Evolutionary conservation across 805 yeast species (phyloP), one percentile per base, ranked within the genome.

Genomic region (Wickerhamomyces silvicola): DNA sequence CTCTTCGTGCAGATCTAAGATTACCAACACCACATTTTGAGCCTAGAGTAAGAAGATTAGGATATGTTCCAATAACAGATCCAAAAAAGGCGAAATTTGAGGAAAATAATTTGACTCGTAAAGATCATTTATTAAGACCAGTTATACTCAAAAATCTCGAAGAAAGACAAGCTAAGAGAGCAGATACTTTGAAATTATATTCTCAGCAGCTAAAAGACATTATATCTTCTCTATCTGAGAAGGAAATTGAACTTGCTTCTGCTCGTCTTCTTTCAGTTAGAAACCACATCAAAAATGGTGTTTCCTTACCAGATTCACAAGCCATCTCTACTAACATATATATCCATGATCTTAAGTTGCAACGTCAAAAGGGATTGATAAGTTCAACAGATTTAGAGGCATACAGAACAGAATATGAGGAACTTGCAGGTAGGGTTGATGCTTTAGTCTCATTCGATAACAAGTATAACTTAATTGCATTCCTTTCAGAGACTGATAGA

Each of bases 21-120:
- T 69, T 90, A 22, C 98, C 98, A 25, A 77, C 85, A 11, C 83
- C 90, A 6, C 97, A 92, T 57, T 90, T 88, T 57, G 81, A 68
- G n/a, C 96, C 97, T 26, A 70, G 87, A 28, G 64, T 73, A 7
- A 77, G 98, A 62, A 72, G 97, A 56, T 78, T 90, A 46, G 97
- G 97, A 1, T 72, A 71, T 46, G 66, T 61, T 13, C 66, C 69
- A 22, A 62, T 86, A 19, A 56, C 52, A 11, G 75, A 78, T 38
- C 57, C 62, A 10, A 57, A 51, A 19, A 65, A 60, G 32, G 81
- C 86, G 1, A 57, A 58, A 27, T 60, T 61, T 26, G 95, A 85
- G 57, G 76, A 68, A 49, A 62, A 62, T 10, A 69, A 68, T 42
- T 64, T 80, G 68, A 67, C 78, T 4, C 73, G 94, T 57, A 81